These are phyloP conservation scores for Mycena kentingensis DNA, from an alignment of 768 basidiomycete genomes.

Conservation along the genomic window DNA sequence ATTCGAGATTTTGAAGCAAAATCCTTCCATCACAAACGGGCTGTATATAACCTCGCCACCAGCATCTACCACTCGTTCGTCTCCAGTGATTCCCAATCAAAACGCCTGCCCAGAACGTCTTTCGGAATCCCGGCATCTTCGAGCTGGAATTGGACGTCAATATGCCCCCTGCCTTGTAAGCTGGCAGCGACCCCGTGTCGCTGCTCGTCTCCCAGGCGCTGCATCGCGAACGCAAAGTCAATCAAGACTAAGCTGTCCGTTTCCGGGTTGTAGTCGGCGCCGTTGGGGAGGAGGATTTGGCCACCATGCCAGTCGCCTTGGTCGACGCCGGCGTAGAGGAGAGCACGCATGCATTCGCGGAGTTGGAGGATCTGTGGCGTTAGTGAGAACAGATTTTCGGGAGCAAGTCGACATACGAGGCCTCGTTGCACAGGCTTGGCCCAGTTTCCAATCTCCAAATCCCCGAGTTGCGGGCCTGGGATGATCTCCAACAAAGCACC, in stretches of 20 bases:
- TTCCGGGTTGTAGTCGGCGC: background rate
- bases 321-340: conserved; percentile 6
- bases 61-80: too few species aligned
- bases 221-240: conserved; percentile 8
- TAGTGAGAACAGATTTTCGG: background rate
- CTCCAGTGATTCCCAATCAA: too few species aligned
- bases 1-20: too few species aligned
- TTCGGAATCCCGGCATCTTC: background rate
- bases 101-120: too few species aligned
- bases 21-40: too few species aligned
- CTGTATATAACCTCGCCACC: too few species aligned
- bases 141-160: background rate
- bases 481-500: background rate
- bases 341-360: background rate
- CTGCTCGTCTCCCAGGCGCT: background rate
- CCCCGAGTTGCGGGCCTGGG: background rate
- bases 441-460: background rate
- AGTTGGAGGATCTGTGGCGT: background rate
- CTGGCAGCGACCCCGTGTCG: background rate
- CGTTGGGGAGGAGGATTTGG: conserved; percentile 3
- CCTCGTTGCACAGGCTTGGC: background rate
- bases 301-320: conserved; percentile 1
- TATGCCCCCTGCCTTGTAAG: background rate
- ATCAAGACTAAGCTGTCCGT: background rate
- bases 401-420: background rate